Evolutionary conservation across 176 grass and related monocot genomes (phyloP).

Genomic region (Musa acuminata): DNA sequence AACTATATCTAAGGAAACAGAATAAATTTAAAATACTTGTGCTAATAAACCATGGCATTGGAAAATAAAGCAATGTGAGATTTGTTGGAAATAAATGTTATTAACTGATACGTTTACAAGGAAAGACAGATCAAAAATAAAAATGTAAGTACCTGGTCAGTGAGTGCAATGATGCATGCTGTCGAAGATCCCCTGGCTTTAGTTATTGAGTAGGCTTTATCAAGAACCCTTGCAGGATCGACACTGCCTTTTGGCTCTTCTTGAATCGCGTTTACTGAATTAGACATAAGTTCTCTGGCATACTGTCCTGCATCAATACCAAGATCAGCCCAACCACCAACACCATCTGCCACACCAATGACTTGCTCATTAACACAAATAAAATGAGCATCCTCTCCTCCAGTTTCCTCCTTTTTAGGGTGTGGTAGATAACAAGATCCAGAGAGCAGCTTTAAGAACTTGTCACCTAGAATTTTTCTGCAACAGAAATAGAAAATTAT

Average conservation of each 20-base stretch:
- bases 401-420: slow-evolving; percentile 85
- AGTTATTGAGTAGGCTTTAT: slow-evolving; percentile 81
- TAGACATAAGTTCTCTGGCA: slow-evolving; percentile 87
- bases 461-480: slow-evolving; percentile 41
- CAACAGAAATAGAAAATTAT: not conserved
- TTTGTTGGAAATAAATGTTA: not conserved
- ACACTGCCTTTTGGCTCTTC: slow-evolving; percentile 63
- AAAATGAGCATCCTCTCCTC: slow-evolving; percentile 96
- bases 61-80: no score
- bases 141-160: slow-evolving; percentile 41
- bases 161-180: slow-evolving; percentile 93
- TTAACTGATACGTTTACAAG: not conserved
- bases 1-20: no score
- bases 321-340: slow-evolving; percentile 91
- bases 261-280: slow-evolving; percentile 66
- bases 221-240: slow-evolving; percentile 81
- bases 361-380: slow-evolving; percentile 63
- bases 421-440: slow-evolving; percentile 92
- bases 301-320: slow-evolving; percentile 83
- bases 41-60: no score
- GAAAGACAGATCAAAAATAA: not conserved
- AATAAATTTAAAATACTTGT: no score
- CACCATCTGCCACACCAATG: slow-evolving; percentile 93
- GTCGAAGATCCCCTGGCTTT: slow-evolving; percentile 95
- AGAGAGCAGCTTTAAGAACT: slow-evolving; percentile 55